phyloP scores from a whole-genome alignment of 176 grass and related monocot genomes.

The Eragrostis nindensis region DNA sequence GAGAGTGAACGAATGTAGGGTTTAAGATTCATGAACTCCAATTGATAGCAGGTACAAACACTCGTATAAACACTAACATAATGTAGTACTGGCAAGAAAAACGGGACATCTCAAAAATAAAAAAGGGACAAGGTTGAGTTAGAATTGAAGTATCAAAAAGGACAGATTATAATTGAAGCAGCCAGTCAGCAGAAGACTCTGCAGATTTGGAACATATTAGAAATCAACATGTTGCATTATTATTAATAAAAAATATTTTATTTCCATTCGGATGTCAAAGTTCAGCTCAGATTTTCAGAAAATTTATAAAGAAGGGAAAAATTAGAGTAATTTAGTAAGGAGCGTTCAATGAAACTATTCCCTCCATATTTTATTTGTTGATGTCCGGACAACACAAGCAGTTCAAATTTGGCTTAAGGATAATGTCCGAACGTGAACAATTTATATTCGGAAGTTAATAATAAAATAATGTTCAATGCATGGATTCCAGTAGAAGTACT shows the following conservation, averaged over 20 bases:
- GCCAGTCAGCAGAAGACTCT: slow-evolving; percentile 11
- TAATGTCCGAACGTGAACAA: no score
- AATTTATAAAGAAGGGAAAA: neutral
- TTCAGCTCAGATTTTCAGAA: neutral
- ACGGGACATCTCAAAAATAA: no score
- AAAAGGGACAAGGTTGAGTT: no score
- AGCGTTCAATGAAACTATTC: no score
- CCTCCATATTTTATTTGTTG: no score
- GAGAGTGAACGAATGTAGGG: slow-evolving; percentile 12
- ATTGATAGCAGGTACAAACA: slow-evolving; percentile 4
- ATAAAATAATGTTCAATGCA: no score
- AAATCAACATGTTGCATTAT: neutral
- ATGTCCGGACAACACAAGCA: no score
- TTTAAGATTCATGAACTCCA: slow-evolving; percentile 29
- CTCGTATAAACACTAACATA: no score
- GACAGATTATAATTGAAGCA: neutral
- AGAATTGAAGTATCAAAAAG: no score
- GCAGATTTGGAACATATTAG: neutral
- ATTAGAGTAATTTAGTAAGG: neutral
- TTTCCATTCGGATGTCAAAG: neutral
- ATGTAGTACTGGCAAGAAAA: slow-evolving; percentile 13
- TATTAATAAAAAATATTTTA: neutral
- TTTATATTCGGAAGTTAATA: no score
- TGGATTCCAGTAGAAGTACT: neutral
- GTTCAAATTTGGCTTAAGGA: no score